phyloP scores from a whole-genome alignment of 768 basidiomycete genomes.

The Rhodotorula diobovata region DNA sequence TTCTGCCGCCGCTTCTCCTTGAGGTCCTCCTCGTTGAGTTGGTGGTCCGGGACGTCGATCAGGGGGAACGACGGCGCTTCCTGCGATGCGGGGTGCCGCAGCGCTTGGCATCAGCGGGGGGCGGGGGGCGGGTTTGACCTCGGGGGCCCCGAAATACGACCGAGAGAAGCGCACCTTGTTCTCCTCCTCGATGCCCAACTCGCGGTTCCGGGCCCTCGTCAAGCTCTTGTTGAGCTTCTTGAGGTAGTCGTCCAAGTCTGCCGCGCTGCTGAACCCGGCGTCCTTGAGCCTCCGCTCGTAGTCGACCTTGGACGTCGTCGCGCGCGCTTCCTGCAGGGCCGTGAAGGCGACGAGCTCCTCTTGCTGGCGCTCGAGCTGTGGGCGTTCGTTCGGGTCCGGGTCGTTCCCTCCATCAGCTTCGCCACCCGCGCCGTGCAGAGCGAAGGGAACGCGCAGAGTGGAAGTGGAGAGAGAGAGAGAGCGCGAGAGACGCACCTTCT shows the following conservation, averaged over 20 bases:
- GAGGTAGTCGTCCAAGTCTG: conserved; percentile 67
- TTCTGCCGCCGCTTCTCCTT: conserved; percentile 94
- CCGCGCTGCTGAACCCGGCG: conserved; percentile 59
- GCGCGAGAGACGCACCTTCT: conserved; percentile 60
- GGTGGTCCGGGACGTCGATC: conserved; percentile 82
- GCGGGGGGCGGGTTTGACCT: conserved; percentile 20
- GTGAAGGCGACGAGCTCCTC: conserved; percentile 63
- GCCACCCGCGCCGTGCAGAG: neutral
- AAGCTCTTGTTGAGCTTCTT: conserved; percentile 79
- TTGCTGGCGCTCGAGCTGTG: conserved; percentile 69
- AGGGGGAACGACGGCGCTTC: conserved; percentile 80
- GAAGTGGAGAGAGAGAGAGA: neutral
- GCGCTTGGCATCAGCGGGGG: too few species aligned
- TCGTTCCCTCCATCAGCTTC: too few species aligned
- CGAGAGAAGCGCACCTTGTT: conserved; percentile 45
- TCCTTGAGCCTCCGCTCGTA: conserved; percentile 54
- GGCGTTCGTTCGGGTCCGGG: too few species aligned
- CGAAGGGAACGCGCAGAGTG: neutral
- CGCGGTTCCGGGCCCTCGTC: conserved; percentile 74
- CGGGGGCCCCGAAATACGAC: conserved; percentile 50
- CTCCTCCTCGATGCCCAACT: conserved; percentile 64
- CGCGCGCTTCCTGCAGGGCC: conserved; percentile 61
- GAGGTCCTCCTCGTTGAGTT: conserved; percentile 79
- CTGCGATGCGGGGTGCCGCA: conserved; percentile 50
- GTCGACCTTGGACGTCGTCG: conserved; percentile 63